phyloP scores from a whole-genome alignment of 2,329 filamentous ascomycete genomes.

The Podosphaera xanthii region DNA sequence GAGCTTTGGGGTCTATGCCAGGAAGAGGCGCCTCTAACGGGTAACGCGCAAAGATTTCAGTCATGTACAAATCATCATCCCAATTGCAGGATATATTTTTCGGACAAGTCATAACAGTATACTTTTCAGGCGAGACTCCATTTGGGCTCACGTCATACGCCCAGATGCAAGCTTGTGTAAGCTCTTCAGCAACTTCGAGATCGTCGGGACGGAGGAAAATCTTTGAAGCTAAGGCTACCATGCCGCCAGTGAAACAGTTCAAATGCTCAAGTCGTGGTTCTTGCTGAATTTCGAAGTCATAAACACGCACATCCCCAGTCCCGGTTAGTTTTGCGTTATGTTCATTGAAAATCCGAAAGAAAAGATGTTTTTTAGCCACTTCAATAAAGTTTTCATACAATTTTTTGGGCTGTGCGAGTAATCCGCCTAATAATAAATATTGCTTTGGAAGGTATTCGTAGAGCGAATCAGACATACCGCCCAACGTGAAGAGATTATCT shows the following conservation, averaged over 20 bases:
- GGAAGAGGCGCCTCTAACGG: conserved; percentile 32
- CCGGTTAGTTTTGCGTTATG: conserved; percentile 20
- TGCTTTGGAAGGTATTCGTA: conserved; percentile 46
- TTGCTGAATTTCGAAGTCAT: conserved; percentile 22
- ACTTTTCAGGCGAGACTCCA: conserved; percentile 36
- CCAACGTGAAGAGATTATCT: conserved; percentile 30
- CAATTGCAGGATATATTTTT: conserved; percentile 10
- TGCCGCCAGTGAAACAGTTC: conserved; percentile 48
- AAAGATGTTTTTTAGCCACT: conserved; percentile 22
- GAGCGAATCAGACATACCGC: conserved; percentile 32
- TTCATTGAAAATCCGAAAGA: conserved; percentile 23
- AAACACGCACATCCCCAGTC: conserved; percentile 23
- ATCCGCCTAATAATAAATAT: conserved; percentile 42
- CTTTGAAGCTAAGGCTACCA: conserved; percentile 43
- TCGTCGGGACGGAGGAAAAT: conserved; percentile 32
- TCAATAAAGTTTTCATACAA: conserved; percentile 24
- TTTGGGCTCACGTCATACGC: conserved; percentile 32
- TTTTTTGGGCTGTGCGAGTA: conserved; percentile 24
- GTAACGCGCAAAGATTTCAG: conserved; percentile 3
- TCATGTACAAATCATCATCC: conserved; percentile 27
- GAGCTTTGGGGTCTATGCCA: background rate
- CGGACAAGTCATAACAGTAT: conserved; percentile 19
- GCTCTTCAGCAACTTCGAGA: conserved; percentile 29
- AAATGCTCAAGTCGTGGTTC: conserved; percentile 33
- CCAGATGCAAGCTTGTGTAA: conserved; percentile 41